Evolutionary conservation across 2,329 filamentous ascomycete genomes (phyloP).

Genomic region (Aphanocladium album): DNA sequence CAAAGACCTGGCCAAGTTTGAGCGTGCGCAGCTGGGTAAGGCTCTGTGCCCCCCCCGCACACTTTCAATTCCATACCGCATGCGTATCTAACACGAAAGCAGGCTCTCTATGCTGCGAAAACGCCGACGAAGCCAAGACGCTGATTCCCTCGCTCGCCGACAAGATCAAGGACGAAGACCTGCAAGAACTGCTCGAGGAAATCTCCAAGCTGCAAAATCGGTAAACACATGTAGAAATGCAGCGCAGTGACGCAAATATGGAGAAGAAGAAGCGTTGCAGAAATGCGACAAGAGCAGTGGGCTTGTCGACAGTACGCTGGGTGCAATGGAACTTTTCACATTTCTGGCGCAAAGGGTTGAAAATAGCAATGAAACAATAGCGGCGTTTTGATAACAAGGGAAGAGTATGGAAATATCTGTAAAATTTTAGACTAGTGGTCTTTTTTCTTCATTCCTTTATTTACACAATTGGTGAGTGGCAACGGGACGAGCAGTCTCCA

Average conservation of each 20-base stretch:
- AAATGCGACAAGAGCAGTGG: constrained; percentile 11
- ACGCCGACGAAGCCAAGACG: constrained; percentile 91
- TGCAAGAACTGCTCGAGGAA: constrained; percentile 85
- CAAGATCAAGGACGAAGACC: constrained; percentile 85
- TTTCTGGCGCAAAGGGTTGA: constrained; percentile 26
- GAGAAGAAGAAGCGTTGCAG: background rate
- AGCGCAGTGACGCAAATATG: background rate
- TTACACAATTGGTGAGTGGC: background rate
- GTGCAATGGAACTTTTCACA: constrained; percentile 15
- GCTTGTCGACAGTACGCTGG: constrained; percentile 6
- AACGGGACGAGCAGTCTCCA: background rate
- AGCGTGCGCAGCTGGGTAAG: constrained; percentile 84
- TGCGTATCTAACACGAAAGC: background rate
- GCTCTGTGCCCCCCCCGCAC: background rate
- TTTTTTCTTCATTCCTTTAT: background rate
- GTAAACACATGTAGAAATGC: constrained; percentile 15
- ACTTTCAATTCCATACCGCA: background rate
- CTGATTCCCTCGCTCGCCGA: constrained; percentile 83
- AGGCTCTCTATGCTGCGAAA: constrained; percentile 91
- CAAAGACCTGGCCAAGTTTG: constrained; percentile 80
- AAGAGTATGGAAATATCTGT: constrained; percentile 2
- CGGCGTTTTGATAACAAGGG: constrained; percentile 11
- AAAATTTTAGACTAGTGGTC: background rate
- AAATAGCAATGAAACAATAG: constrained; percentile 19
- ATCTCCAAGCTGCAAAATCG: constrained; percentile 68